phyloP scores from a whole-genome alignment of 83 land plant genomes.

The Thuja plicata region DNA sequence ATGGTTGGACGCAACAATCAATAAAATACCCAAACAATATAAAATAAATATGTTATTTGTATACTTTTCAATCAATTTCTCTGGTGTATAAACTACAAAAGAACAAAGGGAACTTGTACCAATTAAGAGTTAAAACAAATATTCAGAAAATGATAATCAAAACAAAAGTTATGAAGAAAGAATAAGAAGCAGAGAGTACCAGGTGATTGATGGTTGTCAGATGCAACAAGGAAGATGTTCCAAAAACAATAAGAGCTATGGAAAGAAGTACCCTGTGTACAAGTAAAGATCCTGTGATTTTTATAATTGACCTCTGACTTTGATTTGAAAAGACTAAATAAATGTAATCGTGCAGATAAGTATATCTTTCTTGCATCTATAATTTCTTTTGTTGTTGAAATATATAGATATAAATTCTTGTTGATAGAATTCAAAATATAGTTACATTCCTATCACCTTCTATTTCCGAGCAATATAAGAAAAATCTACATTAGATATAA shows the following conservation, averaged over 20 bases:
- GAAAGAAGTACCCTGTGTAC: conserved; percentile 78
- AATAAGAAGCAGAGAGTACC: conserved; percentile 31
- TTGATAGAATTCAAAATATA: not conserved
- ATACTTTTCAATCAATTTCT: conserved; percentile 85
- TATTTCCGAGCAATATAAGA: conserved; percentile 89
- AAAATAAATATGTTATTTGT: conserved; percentile 72
- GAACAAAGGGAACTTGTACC: not conserved
- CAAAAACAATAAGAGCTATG: conserved; percentile 84
- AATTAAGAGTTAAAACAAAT: not conserved
- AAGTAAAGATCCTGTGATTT: not conserved
- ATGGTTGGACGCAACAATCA: conserved; percentile 68
- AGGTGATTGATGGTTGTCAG: conserved; percentile 97
- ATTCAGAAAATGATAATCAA: not conserved
- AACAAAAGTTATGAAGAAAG: not conserved
- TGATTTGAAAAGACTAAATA: conserved; percentile 3
- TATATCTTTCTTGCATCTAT: not conserved
- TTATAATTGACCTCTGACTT: not conserved
- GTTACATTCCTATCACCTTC: conserved; percentile 81
- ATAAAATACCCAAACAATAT: conserved; percentile 72
- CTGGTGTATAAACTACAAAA: conserved; percentile 89
- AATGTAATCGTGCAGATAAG: not conserved
- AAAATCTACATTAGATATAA: conserved; percentile 95
- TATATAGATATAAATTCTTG: not conserved
- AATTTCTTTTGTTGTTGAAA: not conserved
- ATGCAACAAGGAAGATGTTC: conserved; percentile 95